phyloP scores from a whole-genome alignment of 1,139 yeast species.

The Yamadazyma dushanensis region DNA sequence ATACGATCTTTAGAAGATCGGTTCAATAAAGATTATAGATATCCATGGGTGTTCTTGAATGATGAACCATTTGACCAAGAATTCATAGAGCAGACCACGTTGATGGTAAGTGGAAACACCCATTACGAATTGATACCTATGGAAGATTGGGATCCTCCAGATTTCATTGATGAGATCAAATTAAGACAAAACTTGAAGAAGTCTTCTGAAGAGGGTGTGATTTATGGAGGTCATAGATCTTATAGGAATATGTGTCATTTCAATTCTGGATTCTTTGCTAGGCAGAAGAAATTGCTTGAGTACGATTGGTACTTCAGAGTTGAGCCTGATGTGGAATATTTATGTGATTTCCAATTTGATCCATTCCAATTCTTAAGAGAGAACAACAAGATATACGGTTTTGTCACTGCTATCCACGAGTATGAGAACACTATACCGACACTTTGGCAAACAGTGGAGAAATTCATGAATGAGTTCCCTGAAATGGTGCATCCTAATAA shows the following conservation, averaged over 20 bases:
- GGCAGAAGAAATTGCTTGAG: conserved; percentile 37
- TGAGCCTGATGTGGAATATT: conserved; percentile 47
- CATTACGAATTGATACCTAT: conserved; percentile 44
- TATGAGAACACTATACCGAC: conserved; percentile 61
- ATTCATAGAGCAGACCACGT: conserved; percentile 56
- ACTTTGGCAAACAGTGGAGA: conserved; percentile 73
- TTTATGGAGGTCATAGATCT: conserved; percentile 42
- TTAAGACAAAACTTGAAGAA: conserved; percentile 25
- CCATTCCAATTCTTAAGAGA: conserved; percentile 39
- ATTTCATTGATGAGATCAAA: conserved; percentile 31
- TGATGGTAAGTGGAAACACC: conserved; percentile 83
- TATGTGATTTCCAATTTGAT: conserved; percentile 51
- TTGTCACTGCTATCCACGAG: conserved; percentile 45
- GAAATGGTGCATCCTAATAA: conserved; percentile 67
- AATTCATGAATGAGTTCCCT: conserved; percentile 60
- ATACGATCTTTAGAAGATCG: conserved; percentile 49
- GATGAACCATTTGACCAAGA: conserved; percentile 44
- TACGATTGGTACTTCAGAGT: conserved; percentile 50
- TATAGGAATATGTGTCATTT: conserved; percentile 53
- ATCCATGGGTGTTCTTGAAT: conserved; percentile 49
- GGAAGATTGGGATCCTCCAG: conserved; percentile 46
- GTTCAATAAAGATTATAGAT: conserved; percentile 44
- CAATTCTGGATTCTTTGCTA: conserved; percentile 47
- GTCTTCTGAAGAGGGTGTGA: conserved; percentile 26
- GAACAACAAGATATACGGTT: conserved; percentile 42